Evolutionary conservation across 1,284 basidiomycete genomes (phyloP), one percentile per base, ranked within the genome.

Genomic region (Ganoderma lucidum): DNA sequence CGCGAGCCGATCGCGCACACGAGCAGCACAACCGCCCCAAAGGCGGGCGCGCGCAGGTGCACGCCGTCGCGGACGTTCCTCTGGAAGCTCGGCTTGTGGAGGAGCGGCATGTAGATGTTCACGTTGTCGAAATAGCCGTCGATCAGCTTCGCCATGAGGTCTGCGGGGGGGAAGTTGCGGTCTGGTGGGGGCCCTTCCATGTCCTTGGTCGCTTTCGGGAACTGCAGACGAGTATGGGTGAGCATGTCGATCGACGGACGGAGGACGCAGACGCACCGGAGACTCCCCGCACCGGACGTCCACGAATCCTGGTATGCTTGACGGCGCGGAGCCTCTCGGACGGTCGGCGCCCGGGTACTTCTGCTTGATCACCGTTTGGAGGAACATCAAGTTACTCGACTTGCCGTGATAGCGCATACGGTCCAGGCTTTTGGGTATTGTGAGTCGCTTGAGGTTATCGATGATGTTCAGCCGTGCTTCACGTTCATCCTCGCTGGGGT

Each of bases 1-100:
- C 86, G 79, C 0, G 86, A 80, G 3, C 84, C 88, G 62, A 85
- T 81, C 4, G 88, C 87, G 71, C 87, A 88, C 0, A 89, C 80
- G 63, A 87, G 79, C 32, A 89, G 76, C 45, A 86, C 83, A 2
- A 87, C 81, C 58, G 81, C 81, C 6, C 82, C 84, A 74, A 89
- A 90, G 8, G 81, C 80, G 30, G 76, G 72, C 67, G 87, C 83
- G 2, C 76, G 80, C n/a, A 81, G 76, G 72, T 87, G 83, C 53
- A 85, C 75, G 0, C 82, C 81, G 12, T 80, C 78, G 37, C 76
- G 70, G 41, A 86, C 78, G 23, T 82, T 77, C 4, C 77, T 72
- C 61, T 84, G 78, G 74, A 90, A 89, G 9, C 85, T 82, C 35
- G 81, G 80, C 0, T 81, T 80, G 74, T 90, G 88, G 5, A 91